Evolutionary conservation across 345 rosid genomes (phyloP).

Genomic region (Lagerstroemia speciosa): DNA sequence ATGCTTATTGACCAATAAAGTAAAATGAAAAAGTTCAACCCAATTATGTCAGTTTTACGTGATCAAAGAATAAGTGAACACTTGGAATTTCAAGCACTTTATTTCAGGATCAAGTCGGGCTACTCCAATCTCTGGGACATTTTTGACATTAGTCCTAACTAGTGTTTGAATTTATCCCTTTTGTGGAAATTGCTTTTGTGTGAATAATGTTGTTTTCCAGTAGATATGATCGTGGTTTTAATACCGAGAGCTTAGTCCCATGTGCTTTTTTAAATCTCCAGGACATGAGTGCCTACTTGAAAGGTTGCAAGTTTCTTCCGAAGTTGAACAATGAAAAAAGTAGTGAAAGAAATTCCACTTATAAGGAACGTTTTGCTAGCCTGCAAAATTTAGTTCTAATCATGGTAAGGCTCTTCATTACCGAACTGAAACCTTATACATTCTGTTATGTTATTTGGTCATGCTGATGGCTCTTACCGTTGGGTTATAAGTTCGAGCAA

Average conservation of each 20-base stretch:
- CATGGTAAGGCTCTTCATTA: conserved; percentile 34
- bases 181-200: background rate
- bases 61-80: too few relatives aligned
- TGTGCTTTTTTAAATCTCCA: conserved; percentile 1
- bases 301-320: conserved; percentile 68
- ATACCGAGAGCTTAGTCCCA: background rate
- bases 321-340: conserved; percentile 54
- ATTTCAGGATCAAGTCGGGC: too few relatives aligned
- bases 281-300: conserved; percentile 32
- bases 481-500: conserved; percentile 55
- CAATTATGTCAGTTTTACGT: too few relatives aligned
- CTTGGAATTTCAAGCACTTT: too few relatives aligned
- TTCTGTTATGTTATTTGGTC: background rate
- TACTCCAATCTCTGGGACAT: background rate
- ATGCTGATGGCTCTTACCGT: conserved; percentile 1
- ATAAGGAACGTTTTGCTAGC: conserved; percentile 60
- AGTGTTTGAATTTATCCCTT: background rate
- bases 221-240: background rate
- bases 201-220: background rate
- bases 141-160: background rate
- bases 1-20: background rate
- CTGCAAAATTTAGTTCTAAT: conserved; percentile 63
- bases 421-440: background rate
- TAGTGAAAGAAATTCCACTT: conserved; percentile 42
- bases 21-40: too few relatives aligned